Evolutionary conservation across 768 basidiomycete genomes (phyloP).

Genomic region (Heimioporus sp.): DNA sequence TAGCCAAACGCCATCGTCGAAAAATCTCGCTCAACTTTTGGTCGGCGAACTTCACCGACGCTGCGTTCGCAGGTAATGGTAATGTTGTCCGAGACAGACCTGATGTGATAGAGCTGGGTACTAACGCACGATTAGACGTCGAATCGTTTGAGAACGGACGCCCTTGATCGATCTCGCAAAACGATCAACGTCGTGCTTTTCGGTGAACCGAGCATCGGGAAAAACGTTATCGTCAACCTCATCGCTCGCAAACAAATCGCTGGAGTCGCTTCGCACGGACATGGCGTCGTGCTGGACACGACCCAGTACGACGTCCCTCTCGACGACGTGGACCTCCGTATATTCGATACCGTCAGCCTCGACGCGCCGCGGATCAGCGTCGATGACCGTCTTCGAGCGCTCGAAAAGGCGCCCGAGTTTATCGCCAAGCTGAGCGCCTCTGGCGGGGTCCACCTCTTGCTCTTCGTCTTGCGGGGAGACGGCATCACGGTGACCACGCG

Average conservation of each 20-base stretch:
- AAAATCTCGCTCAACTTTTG: too few relatives aligned
- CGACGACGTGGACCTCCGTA: conserved; percentile 1
- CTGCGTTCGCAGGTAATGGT: too few relatives aligned
- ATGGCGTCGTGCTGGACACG: conserved; percentile 28
- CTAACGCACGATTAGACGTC: too few relatives aligned
- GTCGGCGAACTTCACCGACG: too few relatives aligned
- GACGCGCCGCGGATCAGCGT: conserved; percentile 12
- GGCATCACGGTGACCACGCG: conserved; percentile 26
- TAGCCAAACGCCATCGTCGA: too few relatives aligned
- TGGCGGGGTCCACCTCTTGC: conserved; percentile 36
- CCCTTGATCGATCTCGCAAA: background rate
- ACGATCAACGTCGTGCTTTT: conserved; percentile 39
- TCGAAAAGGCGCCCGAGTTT: conserved; percentile 21
- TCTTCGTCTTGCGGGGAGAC: conserved; percentile 35
- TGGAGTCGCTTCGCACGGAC: conserved; percentile 22
- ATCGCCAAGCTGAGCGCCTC: conserved; percentile 16
- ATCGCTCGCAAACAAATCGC: conserved; percentile 26
- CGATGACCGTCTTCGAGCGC: conserved; percentile 8
- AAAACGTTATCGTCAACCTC: conserved; percentile 30
- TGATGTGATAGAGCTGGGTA: too few relatives aligned
- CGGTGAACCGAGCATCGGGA: conserved; percentile 39
- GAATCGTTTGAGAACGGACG: too few relatives aligned
- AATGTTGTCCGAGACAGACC: too few relatives aligned
- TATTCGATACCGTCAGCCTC: conserved; percentile 29
- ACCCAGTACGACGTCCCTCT: conserved; percentile 18